A percentile compares a stretch with the other conserved stretches of the same genome.
These are phyloP conservation scores for Chalaropsis ovoidea DNA, from an alignment of 2,329 filamentous ascomycete species.

Conservation along the genomic window DNA sequence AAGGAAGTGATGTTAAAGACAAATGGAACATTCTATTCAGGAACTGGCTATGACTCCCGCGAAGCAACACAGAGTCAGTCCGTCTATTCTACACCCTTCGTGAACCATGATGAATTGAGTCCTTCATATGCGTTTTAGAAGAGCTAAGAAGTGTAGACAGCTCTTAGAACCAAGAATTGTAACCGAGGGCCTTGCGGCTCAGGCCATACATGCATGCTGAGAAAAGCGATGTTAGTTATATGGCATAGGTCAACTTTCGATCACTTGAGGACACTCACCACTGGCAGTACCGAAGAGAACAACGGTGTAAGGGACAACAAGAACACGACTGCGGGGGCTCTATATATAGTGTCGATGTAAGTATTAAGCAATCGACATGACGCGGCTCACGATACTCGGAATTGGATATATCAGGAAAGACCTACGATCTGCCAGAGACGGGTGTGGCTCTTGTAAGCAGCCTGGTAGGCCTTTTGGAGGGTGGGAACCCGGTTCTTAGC, in stretches of 20 bases:
- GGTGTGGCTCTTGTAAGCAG: conserved; percentile 56
- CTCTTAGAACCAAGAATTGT: conserved; percentile 68
- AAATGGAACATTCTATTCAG: background rate
- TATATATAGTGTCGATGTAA: conserved; percentile 31
- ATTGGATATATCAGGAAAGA: conserved; percentile 28
- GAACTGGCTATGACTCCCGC: background rate
- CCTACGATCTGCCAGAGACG: conserved; percentile 72
- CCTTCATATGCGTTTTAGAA: background rate
- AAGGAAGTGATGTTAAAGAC: background rate
- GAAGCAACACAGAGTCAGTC: background rate
- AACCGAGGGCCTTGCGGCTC: conserved; percentile 60
- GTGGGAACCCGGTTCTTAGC: conserved; percentile 66
- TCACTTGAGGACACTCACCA: conserved; percentile 41
- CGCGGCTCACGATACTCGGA: background rate
- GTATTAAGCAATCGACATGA: conserved; percentile 24
- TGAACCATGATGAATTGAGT: background rate
- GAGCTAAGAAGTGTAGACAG: conserved; percentile 17
- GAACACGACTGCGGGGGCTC: conserved; percentile 53
- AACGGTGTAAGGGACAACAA: conserved; percentile 60
- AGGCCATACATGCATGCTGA: conserved; percentile 58
- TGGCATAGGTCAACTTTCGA: background rate
- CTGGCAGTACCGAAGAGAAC: conserved; percentile 52
- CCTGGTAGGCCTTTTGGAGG: conserved; percentile 66
- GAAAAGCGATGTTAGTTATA: conserved; percentile 26
- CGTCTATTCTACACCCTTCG: background rate